Conservation (phyloP, 305 asterid genomes). For the Solanum hybrid region DNA sequence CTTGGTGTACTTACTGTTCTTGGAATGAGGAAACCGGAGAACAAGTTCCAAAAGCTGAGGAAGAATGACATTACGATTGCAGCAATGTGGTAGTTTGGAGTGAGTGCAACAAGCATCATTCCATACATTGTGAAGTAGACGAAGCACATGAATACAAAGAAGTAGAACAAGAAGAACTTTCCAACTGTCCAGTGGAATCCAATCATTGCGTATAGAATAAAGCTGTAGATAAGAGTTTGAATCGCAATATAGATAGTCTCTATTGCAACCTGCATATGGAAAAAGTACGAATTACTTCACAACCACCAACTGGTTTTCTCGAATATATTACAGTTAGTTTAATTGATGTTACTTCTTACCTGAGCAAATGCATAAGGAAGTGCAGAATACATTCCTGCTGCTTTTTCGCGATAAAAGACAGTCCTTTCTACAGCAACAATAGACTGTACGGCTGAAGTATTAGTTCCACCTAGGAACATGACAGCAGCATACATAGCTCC, state of each 20-base stretch:
- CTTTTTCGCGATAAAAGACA: constrained; percentile 91
- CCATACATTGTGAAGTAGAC: constrained; percentile 82
- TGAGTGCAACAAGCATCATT: constrained; percentile 96
- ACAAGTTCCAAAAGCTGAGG: constrained; percentile 95
- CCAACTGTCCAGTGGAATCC: constrained; percentile 72
- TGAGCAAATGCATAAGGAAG: constrained; percentile 93
- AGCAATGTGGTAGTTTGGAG: constrained; percentile 83
- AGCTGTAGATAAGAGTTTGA: constrained; percentile 72
- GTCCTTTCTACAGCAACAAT: constrained; percentile 86
- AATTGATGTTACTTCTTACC: constrained; percentile 24
- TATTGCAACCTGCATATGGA: constrained; percentile 50
- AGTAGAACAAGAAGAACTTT: constrained; percentile 81
- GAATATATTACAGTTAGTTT: neutral
- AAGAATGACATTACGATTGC: constrained; percentile 87
- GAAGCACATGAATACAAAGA: constrained; percentile 70
- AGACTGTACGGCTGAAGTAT: constrained; percentile 74
- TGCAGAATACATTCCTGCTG: constrained; percentile 94
- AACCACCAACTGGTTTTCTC: neutral
- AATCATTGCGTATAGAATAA: constrained; percentile 79
- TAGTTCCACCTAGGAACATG: constrained; percentile 85
- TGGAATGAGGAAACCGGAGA: constrained; percentile 80
- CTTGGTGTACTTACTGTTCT: constrained; percentile 51
- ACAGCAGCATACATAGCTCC: constrained; percentile 91
- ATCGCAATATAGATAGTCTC: constrained; percentile 54
- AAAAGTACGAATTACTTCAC: neutral